These are phyloP conservation scores for Salix koriyanagi DNA, from an alignment of 345 rosid genomes.

Conservation along the genomic window DNA sequence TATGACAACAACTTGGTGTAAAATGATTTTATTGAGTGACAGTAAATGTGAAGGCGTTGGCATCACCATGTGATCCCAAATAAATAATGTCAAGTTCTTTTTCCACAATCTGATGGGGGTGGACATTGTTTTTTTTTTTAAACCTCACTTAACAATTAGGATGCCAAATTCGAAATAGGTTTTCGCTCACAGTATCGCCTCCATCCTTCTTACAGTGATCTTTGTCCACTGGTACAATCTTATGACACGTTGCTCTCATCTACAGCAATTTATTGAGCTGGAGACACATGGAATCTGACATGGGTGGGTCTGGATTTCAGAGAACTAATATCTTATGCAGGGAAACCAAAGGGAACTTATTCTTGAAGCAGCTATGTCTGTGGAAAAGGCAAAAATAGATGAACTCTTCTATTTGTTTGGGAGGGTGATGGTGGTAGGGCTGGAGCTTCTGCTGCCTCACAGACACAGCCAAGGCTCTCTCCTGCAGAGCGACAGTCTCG, in stretches of 20 bases:
- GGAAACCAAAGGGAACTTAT: slow-evolving; percentile 21
- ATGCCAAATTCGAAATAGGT: slow-evolving; percentile 35
- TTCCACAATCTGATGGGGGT: slow-evolving; percentile 23
- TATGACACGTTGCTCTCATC: slow-evolving; percentile 46
- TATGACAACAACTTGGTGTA: slow-evolving; percentile 30
- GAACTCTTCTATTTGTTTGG: slow-evolving; percentile 21
- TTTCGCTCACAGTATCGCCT: slow-evolving; percentile 9
- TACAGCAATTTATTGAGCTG: slow-evolving; percentile 41
- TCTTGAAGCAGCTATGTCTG: slow-evolving; percentile 20
- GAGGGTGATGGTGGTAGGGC: slow-evolving; percentile 22
- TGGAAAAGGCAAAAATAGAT: neutral
- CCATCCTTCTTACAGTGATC: slow-evolving; percentile 3
- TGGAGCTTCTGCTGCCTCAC: neutral
- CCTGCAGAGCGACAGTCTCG: slow-evolving; percentile 45
- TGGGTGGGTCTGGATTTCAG: slow-evolving; percentile 39
- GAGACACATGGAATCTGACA: slow-evolving; percentile 64
- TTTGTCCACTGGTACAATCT: slow-evolving; percentile 32
- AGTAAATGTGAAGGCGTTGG: slow-evolving; percentile 35
- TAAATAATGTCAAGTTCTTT: slow-evolving; percentile 38
- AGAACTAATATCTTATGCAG: slow-evolving; percentile 30
- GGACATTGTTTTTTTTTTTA: neutral
- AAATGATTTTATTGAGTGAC: slow-evolving; percentile 17
- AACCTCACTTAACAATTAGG: slow-evolving; percentile 45
- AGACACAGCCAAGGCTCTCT: slow-evolving; percentile 31
- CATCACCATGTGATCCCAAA: slow-evolving; percentile 45